These are phyloP conservation scores for Ganoderma leucocontextum DNA, from an alignment of 1,284 basidiomycete species.

Conservation along the genomic window DNA sequence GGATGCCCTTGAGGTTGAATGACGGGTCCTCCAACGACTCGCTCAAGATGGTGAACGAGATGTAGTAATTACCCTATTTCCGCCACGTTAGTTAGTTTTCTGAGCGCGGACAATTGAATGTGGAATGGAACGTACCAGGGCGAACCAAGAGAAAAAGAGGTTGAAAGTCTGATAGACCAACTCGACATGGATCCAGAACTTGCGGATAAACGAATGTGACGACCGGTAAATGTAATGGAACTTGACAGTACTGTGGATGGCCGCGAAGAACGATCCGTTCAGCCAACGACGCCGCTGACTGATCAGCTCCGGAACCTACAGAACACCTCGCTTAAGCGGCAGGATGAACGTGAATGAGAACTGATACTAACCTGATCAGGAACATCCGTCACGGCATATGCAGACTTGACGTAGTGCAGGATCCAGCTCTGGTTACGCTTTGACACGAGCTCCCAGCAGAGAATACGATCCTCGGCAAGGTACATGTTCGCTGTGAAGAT, in stretches of 20 bases:
- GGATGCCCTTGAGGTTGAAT: conserved; percentile 67
- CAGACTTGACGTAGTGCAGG: conserved; percentile 93
- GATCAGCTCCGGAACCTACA: conserved; percentile 85
- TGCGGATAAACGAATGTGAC: conserved; percentile 84
- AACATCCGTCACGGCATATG: conserved; percentile 92
- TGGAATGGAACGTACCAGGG: conserved; percentile 62
- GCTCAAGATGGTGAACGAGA: conserved; percentile 84
- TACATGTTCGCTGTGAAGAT: conserved; percentile 98
- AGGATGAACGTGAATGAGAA: background rate
- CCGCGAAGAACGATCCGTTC: conserved; percentile 97
- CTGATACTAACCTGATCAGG: conserved; percentile 76
- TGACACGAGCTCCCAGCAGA: conserved; percentile 94
- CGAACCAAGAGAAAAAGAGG: conserved; percentile 93
- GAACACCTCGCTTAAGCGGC: conserved; percentile 2
- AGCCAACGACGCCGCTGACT: conserved; percentile 95
- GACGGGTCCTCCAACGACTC: conserved; percentile 71
- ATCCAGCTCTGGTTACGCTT: conserved; percentile 90
- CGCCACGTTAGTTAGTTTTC: background rate
- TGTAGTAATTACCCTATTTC: conserved; percentile 85
- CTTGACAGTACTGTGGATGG: conserved; percentile 88
- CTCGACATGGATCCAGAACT: conserved; percentile 95
- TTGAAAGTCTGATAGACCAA: conserved; percentile 93
- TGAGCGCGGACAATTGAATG: background rate
- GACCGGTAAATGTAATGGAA: conserved; percentile 95
- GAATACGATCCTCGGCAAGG: conserved; percentile 89